These are phyloP conservation scores for Penicillium nordicum DNA, from an alignment of 2,329 filamentous ascomycete genomes.

Conservation along the genomic window DNA sequence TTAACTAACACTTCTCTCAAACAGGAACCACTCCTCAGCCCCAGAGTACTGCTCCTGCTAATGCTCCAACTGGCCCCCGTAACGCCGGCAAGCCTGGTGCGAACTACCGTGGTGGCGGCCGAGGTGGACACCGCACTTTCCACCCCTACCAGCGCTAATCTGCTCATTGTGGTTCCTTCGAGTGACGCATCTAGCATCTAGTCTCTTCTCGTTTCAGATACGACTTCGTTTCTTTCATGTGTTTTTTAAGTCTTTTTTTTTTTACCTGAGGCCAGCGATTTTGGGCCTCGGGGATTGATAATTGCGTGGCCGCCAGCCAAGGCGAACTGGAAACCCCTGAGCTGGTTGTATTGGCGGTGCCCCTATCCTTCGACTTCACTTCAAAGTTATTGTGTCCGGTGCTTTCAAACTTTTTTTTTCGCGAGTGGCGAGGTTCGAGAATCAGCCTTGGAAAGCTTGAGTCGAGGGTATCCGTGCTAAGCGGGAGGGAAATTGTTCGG, in stretches of 20 bases:
- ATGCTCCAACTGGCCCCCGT: conserved; percentile 91
- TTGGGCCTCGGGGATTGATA: conserved; percentile 3
- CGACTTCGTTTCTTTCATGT: conserved; percentile 9
- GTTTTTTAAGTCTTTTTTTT: conserved; percentile 9
- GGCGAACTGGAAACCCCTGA: neutral
- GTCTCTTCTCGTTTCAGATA: neutral
- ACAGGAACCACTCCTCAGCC: conserved; percentile 43
- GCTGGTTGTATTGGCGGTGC: neutral
- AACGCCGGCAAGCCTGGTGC: conserved; percentile 88
- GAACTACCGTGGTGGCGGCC: conserved; percentile 87
- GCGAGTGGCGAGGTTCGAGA: neutral
- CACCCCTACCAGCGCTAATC: conserved; percentile 66
- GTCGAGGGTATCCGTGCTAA: neutral
- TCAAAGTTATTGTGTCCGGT: neutral
- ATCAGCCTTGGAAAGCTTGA: neutral
- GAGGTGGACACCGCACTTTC: conserved; percentile 69
- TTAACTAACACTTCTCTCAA: neutral
- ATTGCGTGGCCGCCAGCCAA: neutral
- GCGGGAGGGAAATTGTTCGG: neutral
- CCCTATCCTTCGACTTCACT: neutral
- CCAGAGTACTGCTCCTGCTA: conserved; percentile 62
- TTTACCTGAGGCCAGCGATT: conserved; percentile 2
- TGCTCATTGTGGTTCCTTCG: neutral
- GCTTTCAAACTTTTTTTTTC: neutral
- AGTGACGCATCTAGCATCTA: neutral